Evolutionary conservation across 305 asterid species (phyloP).

Genomic region (Ajuga reptans): DNA sequence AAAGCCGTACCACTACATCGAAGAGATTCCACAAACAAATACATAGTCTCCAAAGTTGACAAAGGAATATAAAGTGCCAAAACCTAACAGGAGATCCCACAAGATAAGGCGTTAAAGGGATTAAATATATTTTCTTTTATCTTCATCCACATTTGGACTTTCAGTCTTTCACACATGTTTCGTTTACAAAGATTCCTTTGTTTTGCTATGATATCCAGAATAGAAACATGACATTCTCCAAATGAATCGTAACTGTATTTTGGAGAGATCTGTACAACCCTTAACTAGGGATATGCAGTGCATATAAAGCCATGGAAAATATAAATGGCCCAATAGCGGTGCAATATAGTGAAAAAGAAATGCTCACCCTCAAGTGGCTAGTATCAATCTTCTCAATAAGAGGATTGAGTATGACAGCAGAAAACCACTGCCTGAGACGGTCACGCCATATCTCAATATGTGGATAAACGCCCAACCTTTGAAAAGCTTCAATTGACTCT

Average conservation of each 20-base stretch:
- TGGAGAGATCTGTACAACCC: not conserved
- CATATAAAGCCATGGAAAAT: conserved; percentile 5
- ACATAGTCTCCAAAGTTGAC: conserved; percentile 1
- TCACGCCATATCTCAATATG: conserved; percentile 89
- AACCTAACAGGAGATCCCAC: conserved; percentile 1
- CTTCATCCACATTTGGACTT: not conserved
- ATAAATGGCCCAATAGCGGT: not conserved
- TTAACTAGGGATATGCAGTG: not conserved
- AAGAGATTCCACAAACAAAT: not conserved
- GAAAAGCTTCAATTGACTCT: conserved; percentile 73
- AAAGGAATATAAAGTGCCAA: not conserved
- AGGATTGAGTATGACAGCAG: conserved; percentile 64
- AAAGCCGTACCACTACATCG: not conserved
- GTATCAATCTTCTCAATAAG: conserved; percentile 62
- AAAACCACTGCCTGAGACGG: conserved; percentile 87
- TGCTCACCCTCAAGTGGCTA: conserved; percentile 72
- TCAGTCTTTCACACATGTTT: not conserved
- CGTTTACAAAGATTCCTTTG: not conserved
- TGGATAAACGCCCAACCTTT: conserved; percentile 67
- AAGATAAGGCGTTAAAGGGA: not conserved
- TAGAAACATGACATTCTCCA: not conserved
- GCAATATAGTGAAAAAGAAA: conserved; percentile 4
- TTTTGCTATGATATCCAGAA: not conserved
- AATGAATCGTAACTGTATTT: not conserved
- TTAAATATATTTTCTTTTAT: not conserved